These are phyloP conservation scores for Cytospora piceae DNA, from an alignment of 2,329 filamentous ascomycete species.

Conservation along the genomic window DNA sequence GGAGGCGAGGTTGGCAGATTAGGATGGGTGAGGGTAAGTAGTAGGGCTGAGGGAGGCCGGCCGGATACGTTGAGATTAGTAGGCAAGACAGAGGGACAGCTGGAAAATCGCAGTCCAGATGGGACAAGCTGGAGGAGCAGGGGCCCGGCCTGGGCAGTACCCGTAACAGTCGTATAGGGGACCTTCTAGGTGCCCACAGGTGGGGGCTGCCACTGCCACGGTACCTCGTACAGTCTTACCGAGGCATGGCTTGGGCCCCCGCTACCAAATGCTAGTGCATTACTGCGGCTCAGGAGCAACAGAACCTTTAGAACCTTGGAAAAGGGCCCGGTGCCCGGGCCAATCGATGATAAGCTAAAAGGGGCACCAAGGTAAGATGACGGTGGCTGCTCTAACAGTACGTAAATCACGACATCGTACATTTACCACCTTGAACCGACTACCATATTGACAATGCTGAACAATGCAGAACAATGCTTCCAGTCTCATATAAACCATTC, in stretches of 20 bases:
- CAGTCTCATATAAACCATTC: neutral
- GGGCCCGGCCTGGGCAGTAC: conserved; percentile 8
- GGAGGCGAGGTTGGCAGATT: conserved; percentile 30
- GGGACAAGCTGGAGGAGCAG: conserved; percentile 21
- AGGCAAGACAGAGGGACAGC: conserved; percentile 23
- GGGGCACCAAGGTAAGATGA: conserved; percentile 9
- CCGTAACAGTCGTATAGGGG: neutral
- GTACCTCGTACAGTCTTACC: conserved; percentile 1
- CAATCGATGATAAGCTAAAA: conserved; percentile 16
- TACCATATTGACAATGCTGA: neutral
- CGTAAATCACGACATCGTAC: neutral
- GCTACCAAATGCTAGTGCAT: neutral
- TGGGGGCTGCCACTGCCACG: conserved; percentile 1
- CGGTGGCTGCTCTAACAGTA: neutral
- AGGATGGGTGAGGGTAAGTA: conserved; percentile 31
- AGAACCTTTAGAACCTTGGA: neutral
- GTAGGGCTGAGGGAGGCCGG: conserved; percentile 33
- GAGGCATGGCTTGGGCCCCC: neutral
- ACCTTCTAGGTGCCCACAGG: neutral
- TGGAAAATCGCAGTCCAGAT: conserved; percentile 28
- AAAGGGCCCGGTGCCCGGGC: neutral
- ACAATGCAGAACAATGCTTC: neutral
- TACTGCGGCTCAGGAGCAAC: conserved; percentile 1
- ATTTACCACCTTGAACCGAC: neutral
- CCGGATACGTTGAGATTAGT: conserved; percentile 11